Evolutionary conservation across 1,139 yeast genomes (phyloP), one percentile per base, ranked within the genome.

Genomic region (Debaryomyces singareniensis): DNA sequence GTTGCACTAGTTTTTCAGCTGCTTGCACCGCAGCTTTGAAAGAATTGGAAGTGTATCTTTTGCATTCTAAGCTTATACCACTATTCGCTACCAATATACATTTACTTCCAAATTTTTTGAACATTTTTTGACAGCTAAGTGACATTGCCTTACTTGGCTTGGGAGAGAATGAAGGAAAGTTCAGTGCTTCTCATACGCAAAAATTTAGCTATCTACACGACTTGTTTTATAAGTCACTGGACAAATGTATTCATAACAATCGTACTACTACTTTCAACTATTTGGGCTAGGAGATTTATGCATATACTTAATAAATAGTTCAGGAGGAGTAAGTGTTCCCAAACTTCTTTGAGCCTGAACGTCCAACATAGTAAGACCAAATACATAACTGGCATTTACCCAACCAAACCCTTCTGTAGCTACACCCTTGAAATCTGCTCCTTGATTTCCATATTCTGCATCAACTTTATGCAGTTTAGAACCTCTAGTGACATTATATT

Each of bases 371-470:
- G 82, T 69, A 38, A 87, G 61, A 0, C 96, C 96, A 41, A 83
- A 58, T 24, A 82, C 54, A 55, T 75, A 89, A 47, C 91, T 78
- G 5, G 96, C 83, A 61, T 89, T 89, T 36, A 87, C 96, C 96
- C 97, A 89, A 1, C 96, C 97, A 57, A 84, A 84, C 1, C 98
- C 98, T 60, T 93, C 97, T 10, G 85, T 81, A 0, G 96, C 95
- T 21, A 85, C 96, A 25, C 96, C 96, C 53, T 84, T 81, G 51
- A 87, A 85, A 37, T 80, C 95, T 3, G 83, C 71, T 5, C 98
- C 98, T 56, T 91, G 98, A 53, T 91, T 91, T 14, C 98, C 98
- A 55, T 91, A 91, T 54, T 91, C 98, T 0, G 97, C 97, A 43
- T 83, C 86, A 14, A 91, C 97, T 40, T 79, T 74, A 53, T 91